phyloP scores from a whole-genome alignment of 2,329 filamentous ascomycete species.

The Aspergillus sp. region DNA sequence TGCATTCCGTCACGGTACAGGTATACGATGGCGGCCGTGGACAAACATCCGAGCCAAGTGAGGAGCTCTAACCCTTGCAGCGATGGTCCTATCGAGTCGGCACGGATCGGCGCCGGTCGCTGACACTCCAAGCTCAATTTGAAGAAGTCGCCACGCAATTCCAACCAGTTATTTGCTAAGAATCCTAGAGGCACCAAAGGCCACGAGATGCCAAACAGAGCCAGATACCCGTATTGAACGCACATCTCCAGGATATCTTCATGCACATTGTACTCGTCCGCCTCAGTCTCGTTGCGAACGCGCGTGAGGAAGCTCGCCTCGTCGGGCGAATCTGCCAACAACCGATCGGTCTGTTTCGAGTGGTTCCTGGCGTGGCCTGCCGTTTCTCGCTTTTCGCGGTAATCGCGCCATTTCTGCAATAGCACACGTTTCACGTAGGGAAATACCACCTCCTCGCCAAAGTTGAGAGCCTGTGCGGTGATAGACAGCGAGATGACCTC shows the following conservation, averaged over 20 bases:
- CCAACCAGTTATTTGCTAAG: constrained; percentile 93
- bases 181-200: constrained; percentile 88
- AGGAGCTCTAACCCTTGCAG: constrained; percentile 81
- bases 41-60: constrained; percentile 90
- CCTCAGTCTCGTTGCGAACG: constrained; percentile 77
- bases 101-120: constrained; percentile 82
- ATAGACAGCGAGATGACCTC: constrained; percentile 97
- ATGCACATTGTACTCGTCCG: constrained; percentile 85
- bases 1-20: constrained; percentile 71
- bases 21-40: constrained; percentile 82
- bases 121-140: constrained; percentile 91
- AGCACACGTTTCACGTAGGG: constrained; percentile 80
- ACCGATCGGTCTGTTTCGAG: constrained; percentile 44
- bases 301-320: constrained; percentile 78
- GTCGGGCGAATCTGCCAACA: constrained; percentile 66
- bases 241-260: constrained; percentile 92
- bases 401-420: constrained; percentile 64
- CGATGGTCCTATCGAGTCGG: constrained; percentile 94
- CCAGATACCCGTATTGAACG: constrained; percentile 83
- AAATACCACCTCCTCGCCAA: constrained; percentile 79
- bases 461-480: constrained; percentile 86
- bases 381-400: constrained; percentile 20
- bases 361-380: constrained; percentile 35
- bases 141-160: constrained; percentile 87
- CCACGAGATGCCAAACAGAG: constrained; percentile 91